These are phyloP conservation scores for Suillus alpinus DNA, from an alignment of 768 basidiomycete genomes.

Conservation along the genomic window DNA sequence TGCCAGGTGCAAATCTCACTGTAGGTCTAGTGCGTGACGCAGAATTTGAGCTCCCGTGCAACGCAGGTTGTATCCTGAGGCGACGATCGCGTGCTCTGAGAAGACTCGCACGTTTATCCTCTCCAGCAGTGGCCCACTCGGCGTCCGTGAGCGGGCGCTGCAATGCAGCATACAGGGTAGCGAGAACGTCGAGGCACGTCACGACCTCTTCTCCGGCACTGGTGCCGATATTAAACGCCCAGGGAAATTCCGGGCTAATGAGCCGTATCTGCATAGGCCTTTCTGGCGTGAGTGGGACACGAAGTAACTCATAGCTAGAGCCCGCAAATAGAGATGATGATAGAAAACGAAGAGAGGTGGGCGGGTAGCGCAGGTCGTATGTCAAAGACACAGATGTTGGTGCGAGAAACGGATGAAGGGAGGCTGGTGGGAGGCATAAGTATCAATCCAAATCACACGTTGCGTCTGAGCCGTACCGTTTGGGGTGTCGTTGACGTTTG, in stretches of 20 bases:
- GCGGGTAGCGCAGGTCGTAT: slow-evolving; percentile 6
- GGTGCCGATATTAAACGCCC: slow-evolving; percentile 4
- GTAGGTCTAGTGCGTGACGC: background rate
- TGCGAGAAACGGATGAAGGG: background rate
- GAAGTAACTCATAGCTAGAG: background rate
- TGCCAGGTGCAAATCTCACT: background rate
- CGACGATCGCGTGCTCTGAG: slow-evolving; percentile 1
- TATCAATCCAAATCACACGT: no score
- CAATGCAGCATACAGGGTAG: background rate
- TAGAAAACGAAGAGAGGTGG: background rate
- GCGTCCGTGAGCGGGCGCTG: slow-evolving; percentile 3
- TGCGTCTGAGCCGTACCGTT: background rate
- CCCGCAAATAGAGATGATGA: background rate
- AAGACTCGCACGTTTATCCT: background rate
- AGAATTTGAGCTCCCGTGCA: background rate
- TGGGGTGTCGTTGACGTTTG: background rate
- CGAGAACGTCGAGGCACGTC: slow-evolving; percentile 5
- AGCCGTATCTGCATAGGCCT: slow-evolving; percentile 1
- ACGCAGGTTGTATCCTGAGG: background rate
- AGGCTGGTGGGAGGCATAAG: background rate
- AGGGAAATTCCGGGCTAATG: slow-evolving; percentile 7
- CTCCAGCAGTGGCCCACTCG: slow-evolving; percentile 5
- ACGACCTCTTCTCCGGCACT: background rate
- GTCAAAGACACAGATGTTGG: background rate
- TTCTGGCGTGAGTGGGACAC: background rate